Evolutionary conservation across 2,329 filamentous ascomycete species (phyloP).

Genomic region (Aspergillus pseudoglaucus): DNA sequence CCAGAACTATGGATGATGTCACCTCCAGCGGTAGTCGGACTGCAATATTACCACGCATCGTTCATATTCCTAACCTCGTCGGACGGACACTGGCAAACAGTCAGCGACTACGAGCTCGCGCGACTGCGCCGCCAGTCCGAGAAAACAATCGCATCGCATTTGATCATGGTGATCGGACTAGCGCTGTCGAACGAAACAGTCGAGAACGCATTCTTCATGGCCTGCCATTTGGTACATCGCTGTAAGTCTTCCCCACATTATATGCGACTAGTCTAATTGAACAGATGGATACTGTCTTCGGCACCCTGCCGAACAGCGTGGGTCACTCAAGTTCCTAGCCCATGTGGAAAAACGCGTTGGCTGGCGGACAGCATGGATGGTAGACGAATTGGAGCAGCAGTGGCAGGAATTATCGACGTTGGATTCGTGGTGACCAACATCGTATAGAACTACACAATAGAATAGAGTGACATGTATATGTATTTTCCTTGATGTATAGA

Average conservation of each 20-base stretch:
- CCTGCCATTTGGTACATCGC: constrained; percentile 25
- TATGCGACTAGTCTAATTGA: not conserved
- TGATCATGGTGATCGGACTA: constrained; percentile 25
- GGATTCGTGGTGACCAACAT: constrained; percentile 8
- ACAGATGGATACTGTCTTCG: constrained; percentile 29
- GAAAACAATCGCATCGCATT: constrained; percentile 24
- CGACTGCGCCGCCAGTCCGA: constrained; percentile 14
- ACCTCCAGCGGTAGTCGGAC: constrained; percentile 30
- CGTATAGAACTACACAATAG: not conserved
- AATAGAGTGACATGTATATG: constrained; percentile 1
- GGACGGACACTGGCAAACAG: constrained; percentile 13
- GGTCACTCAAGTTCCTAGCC: constrained; percentile 21
- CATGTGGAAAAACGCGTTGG: constrained; percentile 23
- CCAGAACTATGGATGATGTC: constrained; percentile 33
- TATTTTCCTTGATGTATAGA: not conserved
- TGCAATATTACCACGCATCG: constrained; percentile 34
- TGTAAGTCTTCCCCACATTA: constrained; percentile 15
- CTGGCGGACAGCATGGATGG: constrained; percentile 29
- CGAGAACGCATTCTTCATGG: constrained; percentile 29
- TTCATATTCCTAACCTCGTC: constrained; percentile 26
- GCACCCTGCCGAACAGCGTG: constrained; percentile 20
- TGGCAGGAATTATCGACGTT: constrained; percentile 22
- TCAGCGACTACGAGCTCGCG: constrained; percentile 23
- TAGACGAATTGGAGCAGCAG: constrained; percentile 20
- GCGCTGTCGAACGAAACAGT: constrained; percentile 29